Conservation (phyloP, 2,329 filamentous ascomycete genomes). For the Fusarium torulosum region DNA sequence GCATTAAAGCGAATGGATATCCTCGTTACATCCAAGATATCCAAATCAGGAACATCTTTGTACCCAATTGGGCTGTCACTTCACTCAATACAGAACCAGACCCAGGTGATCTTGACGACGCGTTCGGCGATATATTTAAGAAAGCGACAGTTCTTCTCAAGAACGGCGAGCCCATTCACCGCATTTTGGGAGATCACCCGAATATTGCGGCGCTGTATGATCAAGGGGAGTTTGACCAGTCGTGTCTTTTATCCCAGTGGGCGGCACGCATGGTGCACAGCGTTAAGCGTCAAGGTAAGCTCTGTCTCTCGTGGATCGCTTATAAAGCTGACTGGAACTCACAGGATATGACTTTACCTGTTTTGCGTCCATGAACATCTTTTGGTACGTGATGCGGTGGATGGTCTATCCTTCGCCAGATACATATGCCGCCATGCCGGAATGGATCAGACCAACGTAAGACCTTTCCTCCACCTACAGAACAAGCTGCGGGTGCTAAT, state of each 20-base stretch:
- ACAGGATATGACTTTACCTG: slow-evolving; percentile 30
- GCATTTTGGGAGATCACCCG: background rate
- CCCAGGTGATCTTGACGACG: slow-evolving; percentile 5
- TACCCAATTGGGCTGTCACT: background rate
- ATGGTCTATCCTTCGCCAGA: slow-evolving; percentile 19
- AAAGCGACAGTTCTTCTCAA: background rate
- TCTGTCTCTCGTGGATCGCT: accelerated
- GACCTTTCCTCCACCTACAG: accelerated
- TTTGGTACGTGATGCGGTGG: slow-evolving; percentile 34
- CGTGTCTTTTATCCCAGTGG: slow-evolving; percentile 24
- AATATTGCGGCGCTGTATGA: slow-evolving; percentile 26
- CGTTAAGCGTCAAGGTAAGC: slow-evolving; percentile 17
- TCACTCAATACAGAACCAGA: slow-evolving; percentile 16
- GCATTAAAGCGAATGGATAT: slow-evolving; percentile 10
- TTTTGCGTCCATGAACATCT: slow-evolving; percentile 19
- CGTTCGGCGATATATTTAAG: background rate
- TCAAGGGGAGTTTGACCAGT: slow-evolving; percentile 10
- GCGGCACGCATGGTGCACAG: slow-evolving; percentile 32
- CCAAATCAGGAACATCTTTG: slow-evolving; percentile 11
- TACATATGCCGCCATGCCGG: slow-evolving; percentile 22
- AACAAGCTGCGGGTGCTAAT: accelerated
- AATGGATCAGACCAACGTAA: slow-evolving; percentile 31
- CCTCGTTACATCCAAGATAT: background rate
- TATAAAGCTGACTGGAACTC: accelerated
- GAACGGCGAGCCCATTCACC: accelerated